Conservation (phyloP, 345 rosid genomes). For the Aquilaria malaccensis region DNA sequence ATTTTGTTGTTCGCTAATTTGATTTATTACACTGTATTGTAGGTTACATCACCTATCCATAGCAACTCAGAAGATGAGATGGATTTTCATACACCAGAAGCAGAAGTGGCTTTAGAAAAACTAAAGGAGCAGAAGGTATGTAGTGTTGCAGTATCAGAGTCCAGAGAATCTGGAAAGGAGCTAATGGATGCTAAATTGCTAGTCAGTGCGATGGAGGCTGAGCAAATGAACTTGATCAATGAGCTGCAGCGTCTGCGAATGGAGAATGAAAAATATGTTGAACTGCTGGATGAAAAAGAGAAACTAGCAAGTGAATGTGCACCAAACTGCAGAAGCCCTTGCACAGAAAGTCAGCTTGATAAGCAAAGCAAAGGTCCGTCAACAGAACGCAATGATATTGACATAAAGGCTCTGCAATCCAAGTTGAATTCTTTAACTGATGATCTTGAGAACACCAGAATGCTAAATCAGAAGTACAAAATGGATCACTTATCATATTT, state of each 20-base stretch:
- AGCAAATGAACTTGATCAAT: slow-evolving; percentile 30
- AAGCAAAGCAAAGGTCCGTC: slow-evolving; percentile 16
- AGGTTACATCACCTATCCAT: slow-evolving; percentile 39
- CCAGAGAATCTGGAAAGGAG: slow-evolving; percentile 24
- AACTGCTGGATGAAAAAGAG: slow-evolving; percentile 27
- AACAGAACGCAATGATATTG: slow-evolving; percentile 21
- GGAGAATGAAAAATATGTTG: slow-evolving; percentile 35
- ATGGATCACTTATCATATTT: slow-evolving; percentile 46
- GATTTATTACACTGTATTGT: slow-evolving; percentile 12
- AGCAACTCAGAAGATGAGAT: slow-evolving; percentile 38
- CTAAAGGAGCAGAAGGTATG: slow-evolving; percentile 21
- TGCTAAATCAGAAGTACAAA: slow-evolving; percentile 46
- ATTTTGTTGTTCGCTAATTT: not conserved
- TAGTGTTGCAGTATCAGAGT: slow-evolving; percentile 22
- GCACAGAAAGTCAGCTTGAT: slow-evolving; percentile 17
- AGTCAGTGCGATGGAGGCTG: slow-evolving; percentile 32
- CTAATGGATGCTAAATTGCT: slow-evolving; percentile 30
- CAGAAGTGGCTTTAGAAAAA: slow-evolving; percentile 21
- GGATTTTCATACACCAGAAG: slow-evolving; percentile 27
- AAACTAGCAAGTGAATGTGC: slow-evolving; percentile 27
- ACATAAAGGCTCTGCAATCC: slow-evolving; percentile 31
- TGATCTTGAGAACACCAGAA: slow-evolving; percentile 56
- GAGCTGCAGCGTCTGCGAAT: slow-evolving; percentile 38
- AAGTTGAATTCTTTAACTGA: slow-evolving; percentile 43
- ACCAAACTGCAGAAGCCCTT: slow-evolving; percentile 18